phyloP scores from a whole-genome alignment of 208 protist genomes.

The Acanthamoeba lenticulata region DNA sequence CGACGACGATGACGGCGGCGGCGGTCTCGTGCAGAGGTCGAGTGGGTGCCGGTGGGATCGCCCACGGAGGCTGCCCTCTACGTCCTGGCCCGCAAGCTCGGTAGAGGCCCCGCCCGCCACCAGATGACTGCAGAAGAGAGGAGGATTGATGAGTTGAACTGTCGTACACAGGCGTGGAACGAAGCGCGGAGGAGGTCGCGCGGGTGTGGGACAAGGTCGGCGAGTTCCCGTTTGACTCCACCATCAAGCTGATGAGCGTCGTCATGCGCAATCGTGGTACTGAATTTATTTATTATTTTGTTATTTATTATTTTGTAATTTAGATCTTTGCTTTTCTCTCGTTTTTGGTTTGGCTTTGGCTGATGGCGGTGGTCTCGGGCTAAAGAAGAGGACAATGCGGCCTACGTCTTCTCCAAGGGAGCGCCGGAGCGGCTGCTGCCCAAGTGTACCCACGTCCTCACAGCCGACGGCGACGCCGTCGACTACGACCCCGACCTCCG shows the following conservation, averaged over 20 bases:
- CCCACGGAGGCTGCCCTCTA: constrained; percentile 49
- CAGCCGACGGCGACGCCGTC: neutral
- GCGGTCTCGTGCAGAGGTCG: neutral
- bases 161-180: neutral
- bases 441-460: neutral
- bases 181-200: neutral
- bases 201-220: neutral
- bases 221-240: constrained; percentile 59
- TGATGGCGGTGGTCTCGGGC: too few relatives aligned
- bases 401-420: constrained; percentile 44
- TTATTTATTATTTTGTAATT: too few relatives aligned
- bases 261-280: neutral
- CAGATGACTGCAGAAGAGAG: too few relatives aligned
- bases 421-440: constrained; percentile 48
- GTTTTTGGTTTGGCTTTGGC: neutral
- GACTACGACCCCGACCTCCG: neutral
- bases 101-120: too few relatives aligned
- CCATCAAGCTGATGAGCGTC: constrained; percentile 58
- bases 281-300: too few relatives aligned
- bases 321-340: too few relatives aligned
- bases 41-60: constrained; percentile 35
- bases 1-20: too few relatives aligned
- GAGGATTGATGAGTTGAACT: too few relatives aligned
- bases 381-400: neutral
- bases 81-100: constrained; percentile 42